These are phyloP conservation scores for Aquilaria malaccensis DNA, from an alignment of 345 rosid genomes.

Conservation along the genomic window DNA sequence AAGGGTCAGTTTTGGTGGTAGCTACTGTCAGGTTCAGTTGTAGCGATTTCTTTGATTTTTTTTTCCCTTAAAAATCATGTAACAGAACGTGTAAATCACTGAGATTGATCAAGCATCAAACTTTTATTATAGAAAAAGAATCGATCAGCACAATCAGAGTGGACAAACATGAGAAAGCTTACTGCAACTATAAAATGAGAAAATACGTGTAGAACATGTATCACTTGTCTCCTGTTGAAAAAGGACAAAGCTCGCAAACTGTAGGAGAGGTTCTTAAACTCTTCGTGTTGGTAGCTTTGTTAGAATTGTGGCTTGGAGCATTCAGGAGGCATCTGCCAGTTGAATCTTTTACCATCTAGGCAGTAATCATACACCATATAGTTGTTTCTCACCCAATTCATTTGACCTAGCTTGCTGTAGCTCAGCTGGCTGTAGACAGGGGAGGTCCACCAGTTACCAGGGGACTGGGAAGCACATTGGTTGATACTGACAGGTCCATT, in stretches of 20 bases:
- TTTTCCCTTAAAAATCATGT: too few relatives aligned
- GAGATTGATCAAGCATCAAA: too few relatives aligned
- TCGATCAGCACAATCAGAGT: too few relatives aligned
- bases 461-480: constrained; percentile 30
- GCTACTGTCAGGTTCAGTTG: neutral
- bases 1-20: too few relatives aligned
- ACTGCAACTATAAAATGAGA: too few relatives aligned
- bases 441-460: constrained; percentile 57
- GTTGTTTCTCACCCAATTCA: constrained; percentile 46
- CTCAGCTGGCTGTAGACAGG: constrained; percentile 41
- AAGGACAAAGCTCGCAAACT: too few relatives aligned
- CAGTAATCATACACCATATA: constrained; percentile 69
- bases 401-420: constrained; percentile 24
- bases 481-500: constrained; percentile 39
- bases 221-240: too few relatives aligned
- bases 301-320: constrained; percentile 56
- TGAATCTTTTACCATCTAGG: constrained; percentile 49
- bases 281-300: constrained; percentile 11
- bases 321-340: constrained; percentile 56
- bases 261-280: constrained; percentile 1
- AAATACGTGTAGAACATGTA: too few relatives aligned
- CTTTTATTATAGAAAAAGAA: too few relatives aligned
- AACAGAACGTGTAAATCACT: too few relatives aligned
- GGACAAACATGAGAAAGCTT: too few relatives aligned
- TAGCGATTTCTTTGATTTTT: neutral